Base-by-base conservation (phyloP, 495 filamentous ascomycete species). In the Pseudevernia furfuracea region DNA sequence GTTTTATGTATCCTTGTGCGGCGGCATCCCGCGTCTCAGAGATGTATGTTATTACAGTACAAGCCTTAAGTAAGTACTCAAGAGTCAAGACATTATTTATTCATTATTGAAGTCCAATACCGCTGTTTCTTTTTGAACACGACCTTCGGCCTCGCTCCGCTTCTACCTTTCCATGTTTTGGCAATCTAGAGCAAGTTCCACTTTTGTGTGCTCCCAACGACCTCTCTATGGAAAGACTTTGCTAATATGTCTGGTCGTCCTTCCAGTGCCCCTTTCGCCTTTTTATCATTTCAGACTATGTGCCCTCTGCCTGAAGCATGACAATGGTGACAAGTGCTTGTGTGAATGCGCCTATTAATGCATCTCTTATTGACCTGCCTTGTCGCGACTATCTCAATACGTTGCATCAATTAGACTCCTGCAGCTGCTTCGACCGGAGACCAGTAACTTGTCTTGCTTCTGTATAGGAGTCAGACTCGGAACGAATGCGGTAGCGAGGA, bases 271-370 rank as follows among this genome's bases (percentile, higher is more conserved):
- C 36, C 8, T 23, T 4, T 32, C 32, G 25, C 41, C 4, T 36
- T 14, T 34, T 0, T 2, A 41, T 23, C 41, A 36, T 5, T 36
- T 32, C 8, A 14, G n/a, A 58, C 41, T 28, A 14, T 11, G 17
- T 49, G 9, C 41, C 5, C 11, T 38, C 15, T 21, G 9, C 43
- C 32, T 53, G 17, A 38, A 48, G n/a, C 9, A 11, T 32, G 36
- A 46, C 7, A 30, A 37, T 48, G 41, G 21, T 52, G 62, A 37
- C 32, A 59, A n/a, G 34, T 19, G 55, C 41, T 30, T 38, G 36
- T 59, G 15, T 59, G 44, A 41, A 64, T 52, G 62, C 44, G 28
- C 36, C 12, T 25, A 36, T 43, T 17, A 59, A 58, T 49, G 38
- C 19, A 11, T 59, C 37, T 17, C 8, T 53, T 28, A 23, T 48